Conservation (phyloP, 2,329 filamentous ascomycete species). For the Sordariomycetes sp. region DNA sequence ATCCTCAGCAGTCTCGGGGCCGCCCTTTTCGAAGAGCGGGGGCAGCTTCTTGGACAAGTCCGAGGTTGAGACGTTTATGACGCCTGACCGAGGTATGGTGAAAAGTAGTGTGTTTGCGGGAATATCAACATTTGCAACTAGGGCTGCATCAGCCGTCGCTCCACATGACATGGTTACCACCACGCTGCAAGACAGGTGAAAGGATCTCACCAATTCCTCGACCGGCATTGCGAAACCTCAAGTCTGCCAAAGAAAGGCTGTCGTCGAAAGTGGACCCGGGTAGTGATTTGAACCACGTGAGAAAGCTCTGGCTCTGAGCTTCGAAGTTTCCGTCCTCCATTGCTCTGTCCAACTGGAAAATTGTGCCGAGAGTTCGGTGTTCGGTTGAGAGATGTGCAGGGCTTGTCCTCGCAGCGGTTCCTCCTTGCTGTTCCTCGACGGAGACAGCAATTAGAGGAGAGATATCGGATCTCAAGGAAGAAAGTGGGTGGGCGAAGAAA, state of each 20-base stretch:
- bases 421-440: no score
- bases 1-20: slow-evolving; percentile 18
- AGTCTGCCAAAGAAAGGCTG: slow-evolving; percentile 39
- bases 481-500: no score
- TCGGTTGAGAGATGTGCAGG: neutral
- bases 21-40: slow-evolving; percentile 33
- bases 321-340: slow-evolving; percentile 23
- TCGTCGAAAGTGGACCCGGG: slow-evolving; percentile 43
- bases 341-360: neutral
- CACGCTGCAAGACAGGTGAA: neutral
- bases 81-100: slow-evolving; percentile 59
- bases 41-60: slow-evolving; percentile 48
- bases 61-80: slow-evolving; percentile 67
- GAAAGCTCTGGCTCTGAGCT: slow-evolving; percentile 30
- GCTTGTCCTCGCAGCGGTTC: no score
- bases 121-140: slow-evolving; percentile 64
- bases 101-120: slow-evolving; percentile 68
- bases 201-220: slow-evolving; percentile 40
- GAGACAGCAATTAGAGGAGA: no score
- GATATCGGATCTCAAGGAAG: no score
- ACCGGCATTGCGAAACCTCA: slow-evolving; percentile 38
- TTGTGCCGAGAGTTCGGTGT: neutral
- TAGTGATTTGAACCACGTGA: slow-evolving; percentile 41
- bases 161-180: neutral
- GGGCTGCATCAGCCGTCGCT: slow-evolving; percentile 6